A percentile compares a stretch with the other conserved stretches of the same genome.
phyloP scores from a whole-genome alignment of 306 rosid genomes.

The Lotus japonicus region DNA sequence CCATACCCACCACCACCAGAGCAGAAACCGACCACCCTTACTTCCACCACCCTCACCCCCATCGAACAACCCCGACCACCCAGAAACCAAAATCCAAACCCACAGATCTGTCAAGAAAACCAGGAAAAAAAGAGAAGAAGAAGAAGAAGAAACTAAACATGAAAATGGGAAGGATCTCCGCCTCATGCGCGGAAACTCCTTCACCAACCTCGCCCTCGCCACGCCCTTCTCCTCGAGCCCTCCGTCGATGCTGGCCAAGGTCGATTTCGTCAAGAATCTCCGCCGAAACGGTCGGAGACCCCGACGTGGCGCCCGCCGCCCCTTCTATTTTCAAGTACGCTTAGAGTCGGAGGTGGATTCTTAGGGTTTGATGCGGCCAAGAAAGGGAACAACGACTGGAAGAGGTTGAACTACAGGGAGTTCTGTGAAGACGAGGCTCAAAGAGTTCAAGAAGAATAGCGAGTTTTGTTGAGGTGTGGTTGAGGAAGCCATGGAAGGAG shows the following conservation, averaged over 20 bases:
- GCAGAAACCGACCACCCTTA: too few species aligned
- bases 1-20: too few species aligned
- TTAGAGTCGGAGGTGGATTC: conserved; percentile 55
- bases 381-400: conserved; percentile 37
- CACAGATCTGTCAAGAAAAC: too few species aligned
- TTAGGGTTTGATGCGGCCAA: conserved; percentile 35
- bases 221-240: conserved; percentile 31
- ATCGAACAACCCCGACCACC: too few species aligned
- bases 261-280: conserved; percentile 73
- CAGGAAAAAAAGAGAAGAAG: too few species aligned
- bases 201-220: conserved; percentile 61
- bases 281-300: conserved; percentile 68
- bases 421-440: conserved; percentile 75
- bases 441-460: conserved; percentile 70
- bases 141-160: too few species aligned
- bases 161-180: conserved; percentile 89
- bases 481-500: too few species aligned
- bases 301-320: conserved; percentile 48
- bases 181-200: conserved; percentile 66
- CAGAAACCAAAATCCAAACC: too few species aligned
- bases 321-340: too few species aligned
- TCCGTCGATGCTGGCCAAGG: conserved; percentile 51
- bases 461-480: conserved; percentile 75
- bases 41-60: too few species aligned
- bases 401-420: conserved; percentile 26